phyloP scores from a whole-genome alignment of 169 alveolate species.

The Plasmodium relictum region DNA sequence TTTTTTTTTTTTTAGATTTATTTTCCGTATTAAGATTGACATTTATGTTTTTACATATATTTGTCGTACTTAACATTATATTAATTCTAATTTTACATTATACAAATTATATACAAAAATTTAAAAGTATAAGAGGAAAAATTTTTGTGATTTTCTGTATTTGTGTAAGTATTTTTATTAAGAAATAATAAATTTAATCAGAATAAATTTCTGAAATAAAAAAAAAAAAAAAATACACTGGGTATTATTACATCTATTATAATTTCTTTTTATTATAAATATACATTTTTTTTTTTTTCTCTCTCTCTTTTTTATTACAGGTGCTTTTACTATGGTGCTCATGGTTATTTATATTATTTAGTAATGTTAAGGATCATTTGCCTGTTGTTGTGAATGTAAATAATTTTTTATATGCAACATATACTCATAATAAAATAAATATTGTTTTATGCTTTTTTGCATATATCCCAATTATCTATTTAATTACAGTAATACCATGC shows the following conservation, averaged over 20 bases:
- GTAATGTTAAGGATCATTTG: conserved; percentile 53
- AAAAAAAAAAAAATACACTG: not conserved
- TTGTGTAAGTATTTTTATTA: conserved; percentile 24
- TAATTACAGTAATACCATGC: conserved; percentile 75
- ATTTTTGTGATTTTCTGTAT: conserved; percentile 22
- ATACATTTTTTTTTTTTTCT: not conserved
- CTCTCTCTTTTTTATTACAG: conserved; percentile 2
- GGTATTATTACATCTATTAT: not conserved
- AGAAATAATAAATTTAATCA: no score
- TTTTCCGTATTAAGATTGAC: conserved; percentile 39
- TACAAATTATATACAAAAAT: conserved; percentile 46
- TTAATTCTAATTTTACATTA: conserved; percentile 26
- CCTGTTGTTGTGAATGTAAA: conserved; percentile 44
- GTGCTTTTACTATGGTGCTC: conserved; percentile 54
- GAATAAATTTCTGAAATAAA: no score
- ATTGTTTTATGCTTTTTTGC: conserved; percentile 63
- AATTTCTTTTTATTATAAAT: not conserved
- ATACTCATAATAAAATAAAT: conserved; percentile 58
- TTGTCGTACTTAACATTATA: conserved; percentile 40
- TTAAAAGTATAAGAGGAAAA: conserved; percentile 22
- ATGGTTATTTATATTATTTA: conserved; percentile 69
- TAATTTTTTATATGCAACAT: conserved; percentile 73
- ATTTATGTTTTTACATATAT: conserved; percentile 36
- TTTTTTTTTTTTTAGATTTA: conserved; percentile 29
- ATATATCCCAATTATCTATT: conserved; percentile 57